Base-by-base conservation (phyloP, 2,329 filamentous ascomycete genomes). In the Aureobasidium sp. region DNA sequence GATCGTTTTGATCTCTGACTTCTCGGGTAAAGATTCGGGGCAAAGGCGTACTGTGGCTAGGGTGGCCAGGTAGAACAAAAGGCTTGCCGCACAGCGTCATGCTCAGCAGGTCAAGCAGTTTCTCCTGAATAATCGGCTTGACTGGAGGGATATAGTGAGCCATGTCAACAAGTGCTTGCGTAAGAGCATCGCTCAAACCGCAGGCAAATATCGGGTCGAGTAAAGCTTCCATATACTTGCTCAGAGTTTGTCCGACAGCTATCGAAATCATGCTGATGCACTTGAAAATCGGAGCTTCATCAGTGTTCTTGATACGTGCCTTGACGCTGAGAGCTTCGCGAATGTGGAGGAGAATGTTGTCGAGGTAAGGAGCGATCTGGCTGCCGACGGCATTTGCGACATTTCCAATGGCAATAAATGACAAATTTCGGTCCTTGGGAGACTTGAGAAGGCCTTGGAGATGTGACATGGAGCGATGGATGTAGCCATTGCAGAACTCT, bases 71-170 rank as follows among this genome's bases (percentile, higher is more conserved):
- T 1, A 92, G 91, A 67, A 93, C 88, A 74, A 97, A 99, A 1
- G 91, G 89, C 67, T 94, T 89, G 3, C 93, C 91, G 65, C 92
- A 96, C 1, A 99, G 83, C 3, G 97, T 93, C 66, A 93, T 86
- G 74, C 94, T 97, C 42, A 99, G 83, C 83, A 99, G 92, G 71
- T 99, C 91, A 13, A 99, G 82, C 27, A 99, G 79, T 68, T 94
- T 87, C 70, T 97, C 93, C 71, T 99, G 94, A 44, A 99, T 97
- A 7, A 86, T 92, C 2, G 89, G 84, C 72, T 96, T 94, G 62
- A 97, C 91, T 0, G 95, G 91, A 0, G 93, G 94, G 51, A 99
- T 97, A 72, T 99, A 97, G 72, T 97, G 96, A 32, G 94, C 94
- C 90, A 99, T 97, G 71, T 99, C 95, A 26, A 97, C 92, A 60